phyloP scores from a whole-genome alignment of 176 grass and related monocot species.

The Aegilops speltoides region DNA sequence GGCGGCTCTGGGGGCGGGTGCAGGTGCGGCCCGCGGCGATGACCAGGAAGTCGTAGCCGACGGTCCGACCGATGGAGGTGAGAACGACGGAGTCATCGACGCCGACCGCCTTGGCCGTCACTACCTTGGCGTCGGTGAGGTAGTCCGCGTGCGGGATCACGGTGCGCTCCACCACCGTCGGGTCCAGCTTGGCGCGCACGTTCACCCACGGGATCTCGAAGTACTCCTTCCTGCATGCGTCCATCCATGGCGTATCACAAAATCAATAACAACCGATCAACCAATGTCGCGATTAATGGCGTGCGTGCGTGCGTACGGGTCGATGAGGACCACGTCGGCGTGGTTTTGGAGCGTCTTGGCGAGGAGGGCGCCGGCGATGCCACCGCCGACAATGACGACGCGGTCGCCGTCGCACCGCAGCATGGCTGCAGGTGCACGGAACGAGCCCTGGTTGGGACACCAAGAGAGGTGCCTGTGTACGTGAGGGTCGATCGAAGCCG shows the following conservation, averaged over 20 bases:
- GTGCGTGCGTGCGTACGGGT: slow-evolving; percentile 38
- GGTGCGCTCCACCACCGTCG: slow-evolving; percentile 38
- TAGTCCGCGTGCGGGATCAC: slow-evolving; percentile 67
- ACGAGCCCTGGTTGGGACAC: not conserved
- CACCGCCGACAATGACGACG: slow-evolving; percentile 70
- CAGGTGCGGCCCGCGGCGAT: slow-evolving; percentile 55
- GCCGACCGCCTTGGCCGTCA: slow-evolving; percentile 38
- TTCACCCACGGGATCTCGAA: slow-evolving; percentile 87
- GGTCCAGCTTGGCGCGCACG: slow-evolving; percentile 66
- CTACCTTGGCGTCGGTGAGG: slow-evolving; percentile 48
- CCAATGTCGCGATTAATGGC: not conserved
- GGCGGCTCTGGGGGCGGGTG: not conserved
- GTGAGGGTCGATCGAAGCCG: not conserved
- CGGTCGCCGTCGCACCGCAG: slow-evolving; percentile 42
- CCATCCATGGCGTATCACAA: not conserved
- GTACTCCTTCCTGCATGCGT: slow-evolving; percentile 60
- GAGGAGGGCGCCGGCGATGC: slow-evolving; percentile 71
- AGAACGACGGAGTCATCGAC: slow-evolving; percentile 54
- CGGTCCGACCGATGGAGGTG: slow-evolving; percentile 40
- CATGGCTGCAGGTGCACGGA: slow-evolving; percentile 8
- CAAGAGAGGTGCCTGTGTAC: not conserved
- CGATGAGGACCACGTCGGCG: slow-evolving; percentile 72
- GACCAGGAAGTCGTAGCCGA: slow-evolving; percentile 72
- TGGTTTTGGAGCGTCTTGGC: slow-evolving; percentile 61
- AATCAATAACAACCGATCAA: not conserved